These are phyloP conservation scores for Syzygium syzygioides DNA, from an alignment of 441 rosid species.

Conservation along the genomic window DNA sequence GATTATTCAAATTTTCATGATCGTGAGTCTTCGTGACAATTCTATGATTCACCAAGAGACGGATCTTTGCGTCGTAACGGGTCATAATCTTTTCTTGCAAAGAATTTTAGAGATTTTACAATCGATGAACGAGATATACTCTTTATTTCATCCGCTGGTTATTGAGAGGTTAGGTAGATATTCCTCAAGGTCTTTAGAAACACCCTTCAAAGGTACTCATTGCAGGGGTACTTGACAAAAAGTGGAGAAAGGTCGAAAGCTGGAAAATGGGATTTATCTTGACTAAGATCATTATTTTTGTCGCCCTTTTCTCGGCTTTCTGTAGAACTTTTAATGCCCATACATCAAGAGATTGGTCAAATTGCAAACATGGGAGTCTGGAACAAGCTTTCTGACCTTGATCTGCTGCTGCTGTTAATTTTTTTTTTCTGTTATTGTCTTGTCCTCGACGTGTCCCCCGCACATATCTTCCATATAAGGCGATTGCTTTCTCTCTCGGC, in stretches of 20 bases:
- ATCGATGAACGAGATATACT: too few relatives aligned
- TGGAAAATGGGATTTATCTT: background rate
- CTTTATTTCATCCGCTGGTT: background rate
- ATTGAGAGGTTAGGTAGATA: background rate
- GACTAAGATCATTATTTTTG: background rate
- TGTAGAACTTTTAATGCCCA: background rate
- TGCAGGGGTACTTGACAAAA: background rate
- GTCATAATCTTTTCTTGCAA: background rate
- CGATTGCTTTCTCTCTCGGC: background rate
- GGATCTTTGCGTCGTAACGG: accelerated
- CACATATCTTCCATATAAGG: background rate
- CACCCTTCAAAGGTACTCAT: background rate
- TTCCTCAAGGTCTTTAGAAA: background rate
- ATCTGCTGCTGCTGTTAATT: background rate
- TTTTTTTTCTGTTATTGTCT: background rate
- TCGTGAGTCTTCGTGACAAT: background rate
- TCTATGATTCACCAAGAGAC: background rate
- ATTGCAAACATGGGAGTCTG: background rate
- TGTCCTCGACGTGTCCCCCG: background rate
- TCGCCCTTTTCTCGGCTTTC: background rate
- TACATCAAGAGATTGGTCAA: background rate
- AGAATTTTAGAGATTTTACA: background rate
- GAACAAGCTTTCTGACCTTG: background rate
- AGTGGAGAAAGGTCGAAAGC: background rate
- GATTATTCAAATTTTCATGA: background rate